Conservation (phyloP, 2,329 filamentous ascomycete species). For the Pseudogymnoascus sp. region DNA sequence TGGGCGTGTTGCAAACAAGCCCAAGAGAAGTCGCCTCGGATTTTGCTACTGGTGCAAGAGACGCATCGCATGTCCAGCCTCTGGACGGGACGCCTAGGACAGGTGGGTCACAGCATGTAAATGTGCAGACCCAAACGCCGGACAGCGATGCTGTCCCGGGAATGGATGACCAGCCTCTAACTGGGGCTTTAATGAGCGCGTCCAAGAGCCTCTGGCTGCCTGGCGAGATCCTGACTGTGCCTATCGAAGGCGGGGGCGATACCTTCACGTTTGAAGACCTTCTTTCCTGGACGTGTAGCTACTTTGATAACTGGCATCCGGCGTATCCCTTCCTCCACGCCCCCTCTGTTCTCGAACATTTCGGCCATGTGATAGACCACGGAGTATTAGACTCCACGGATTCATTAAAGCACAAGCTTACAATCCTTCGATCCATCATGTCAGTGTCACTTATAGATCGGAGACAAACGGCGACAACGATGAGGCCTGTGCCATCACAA, state of each 20-base stretch:
- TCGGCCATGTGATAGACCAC: slow-evolving; percentile 34
- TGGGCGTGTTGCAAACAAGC: not conserved
- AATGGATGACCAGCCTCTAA: not conserved
- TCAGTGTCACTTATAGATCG: slow-evolving; percentile 47
- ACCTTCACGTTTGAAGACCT: slow-evolving; percentile 37
- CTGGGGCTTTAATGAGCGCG: not conserved
- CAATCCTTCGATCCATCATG: slow-evolving; percentile 40
- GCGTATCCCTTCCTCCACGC: slow-evolving; percentile 48
- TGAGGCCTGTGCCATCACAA: slow-evolving; percentile 30
- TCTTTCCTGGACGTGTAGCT: slow-evolving; percentile 42
- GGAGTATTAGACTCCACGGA: slow-evolving; percentile 20
- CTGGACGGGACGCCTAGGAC: not conserved
- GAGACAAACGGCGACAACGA: slow-evolving; percentile 31
- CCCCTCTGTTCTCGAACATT: slow-evolving; percentile 39
- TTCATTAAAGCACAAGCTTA: slow-evolving; percentile 30
- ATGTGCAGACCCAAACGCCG: slow-evolving; percentile 12
- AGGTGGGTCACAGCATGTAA: not conserved
- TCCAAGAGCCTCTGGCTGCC: slow-evolving; percentile 13
- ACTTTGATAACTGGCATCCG: slow-evolving; percentile 52
- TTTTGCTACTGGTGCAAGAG: not conserved
- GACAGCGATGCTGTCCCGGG: slow-evolving; percentile 10
- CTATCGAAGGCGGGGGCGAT: not conserved
- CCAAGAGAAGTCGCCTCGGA: not conserved
- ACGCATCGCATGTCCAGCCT: not conserved
- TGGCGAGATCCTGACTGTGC: not conserved